Percentiles rank a stretch among this genome's conserved stretches.
Evolutionary conservation across 2,329 filamentous ascomycete genomes (phyloP).

Genomic region (Akanthomyces dipterigenus): DNA sequence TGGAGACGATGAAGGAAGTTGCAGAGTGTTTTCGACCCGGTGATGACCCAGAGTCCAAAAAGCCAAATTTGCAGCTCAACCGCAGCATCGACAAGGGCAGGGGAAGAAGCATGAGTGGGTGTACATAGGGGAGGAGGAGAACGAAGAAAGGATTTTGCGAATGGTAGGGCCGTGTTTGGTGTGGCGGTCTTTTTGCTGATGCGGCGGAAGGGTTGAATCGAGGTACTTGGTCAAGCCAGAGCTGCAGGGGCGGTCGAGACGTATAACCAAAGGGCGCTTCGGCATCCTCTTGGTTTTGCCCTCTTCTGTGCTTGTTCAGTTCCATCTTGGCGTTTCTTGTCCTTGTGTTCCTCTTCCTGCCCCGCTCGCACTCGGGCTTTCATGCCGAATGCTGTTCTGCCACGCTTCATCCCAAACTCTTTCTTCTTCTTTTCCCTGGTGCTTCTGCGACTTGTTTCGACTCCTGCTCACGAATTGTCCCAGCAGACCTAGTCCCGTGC

Average conservation of each 20-base stretch:
- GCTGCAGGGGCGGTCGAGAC: neutral
- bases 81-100: conserved; percentile 19
- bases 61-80: conserved; percentile 52
- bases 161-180: neutral
- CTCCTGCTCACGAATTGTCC: conserved; percentile 3
- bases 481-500: neutral
- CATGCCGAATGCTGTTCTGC: neutral
- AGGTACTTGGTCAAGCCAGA: neutral
- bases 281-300: neutral
- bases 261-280: neutral
- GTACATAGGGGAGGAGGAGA: neutral
- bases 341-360: neutral
- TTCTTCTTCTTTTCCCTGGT: neutral
- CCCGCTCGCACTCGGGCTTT: neutral
- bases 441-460: conserved; percentile 12
- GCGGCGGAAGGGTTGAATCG: neutral
- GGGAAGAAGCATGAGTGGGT: conserved; percentile 4
- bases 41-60: conserved; percentile 49
- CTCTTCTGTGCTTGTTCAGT: neutral
- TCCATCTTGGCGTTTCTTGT: neutral
- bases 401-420: neutral
- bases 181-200: neutral
- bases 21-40: conserved; percentile 24
- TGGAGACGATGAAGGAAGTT: conserved; percentile 13
- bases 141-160: neutral